Evolutionary conservation across 805 yeast genomes (phyloP).

Genomic region (Pichia occidentalis): DNA sequence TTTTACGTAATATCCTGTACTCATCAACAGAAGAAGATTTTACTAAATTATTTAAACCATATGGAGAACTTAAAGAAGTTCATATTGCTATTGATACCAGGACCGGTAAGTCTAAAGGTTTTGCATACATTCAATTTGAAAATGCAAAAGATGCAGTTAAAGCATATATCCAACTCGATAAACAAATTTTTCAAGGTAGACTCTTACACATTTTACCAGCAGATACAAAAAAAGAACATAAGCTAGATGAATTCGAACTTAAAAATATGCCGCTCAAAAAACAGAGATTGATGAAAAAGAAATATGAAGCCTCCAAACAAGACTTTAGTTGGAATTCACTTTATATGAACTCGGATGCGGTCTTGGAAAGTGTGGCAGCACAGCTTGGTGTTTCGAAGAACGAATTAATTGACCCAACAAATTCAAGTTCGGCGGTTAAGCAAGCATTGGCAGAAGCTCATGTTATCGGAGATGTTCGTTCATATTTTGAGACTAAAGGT

Average conservation of each 20-base stretch:
- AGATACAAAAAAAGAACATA: constrained; percentile 72
- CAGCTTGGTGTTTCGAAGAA: constrained; percentile 79
- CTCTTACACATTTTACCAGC: constrained; percentile 85
- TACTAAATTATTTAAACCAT: constrained; percentile 51
- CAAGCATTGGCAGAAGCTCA: constrained; percentile 97
- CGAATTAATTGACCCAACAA: constrained; percentile 81
- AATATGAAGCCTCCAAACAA: constrained; percentile 74
- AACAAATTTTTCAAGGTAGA: constrained; percentile 90
- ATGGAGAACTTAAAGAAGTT: constrained; percentile 77
- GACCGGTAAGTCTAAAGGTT: constrained; percentile 88
- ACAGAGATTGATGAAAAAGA: constrained; percentile 77
- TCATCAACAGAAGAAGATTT: constrained; percentile 77
- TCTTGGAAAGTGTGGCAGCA: constrained; percentile 79
- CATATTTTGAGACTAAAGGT: constrained; percentile 78
- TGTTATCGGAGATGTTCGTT: constrained; percentile 84
- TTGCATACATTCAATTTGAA: constrained; percentile 75
- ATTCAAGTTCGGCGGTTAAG: constrained; percentile 82
- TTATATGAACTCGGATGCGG: constrained; percentile 86
- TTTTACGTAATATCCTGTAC: constrained; percentile 80
- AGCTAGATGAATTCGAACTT: constrained; percentile 83
- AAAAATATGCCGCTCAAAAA: constrained; percentile 89
- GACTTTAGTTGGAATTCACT: constrained; percentile 95
- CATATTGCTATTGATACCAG: constrained; percentile 89
- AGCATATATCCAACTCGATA: constrained; percentile 73
- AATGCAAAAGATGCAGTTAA: constrained; percentile 63